These are phyloP conservation scores for Bruguiera hainesii DNA, from an alignment of 441 rosid species.

Conservation along the genomic window DNA sequence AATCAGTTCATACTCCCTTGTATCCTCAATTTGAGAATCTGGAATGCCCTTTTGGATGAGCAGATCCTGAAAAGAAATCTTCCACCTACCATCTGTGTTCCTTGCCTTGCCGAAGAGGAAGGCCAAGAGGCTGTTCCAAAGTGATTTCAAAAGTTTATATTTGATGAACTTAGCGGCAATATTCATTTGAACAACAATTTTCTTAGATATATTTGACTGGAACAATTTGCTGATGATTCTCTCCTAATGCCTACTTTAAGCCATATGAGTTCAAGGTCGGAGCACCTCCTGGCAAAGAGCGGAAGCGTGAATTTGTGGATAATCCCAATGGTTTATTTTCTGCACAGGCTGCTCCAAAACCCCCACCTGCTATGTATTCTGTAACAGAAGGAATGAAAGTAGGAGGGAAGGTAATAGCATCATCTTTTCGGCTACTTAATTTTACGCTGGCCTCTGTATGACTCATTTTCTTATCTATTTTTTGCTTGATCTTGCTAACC, in stretches of 20 bases:
- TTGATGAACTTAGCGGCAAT: too few relatives aligned
- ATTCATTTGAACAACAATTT: neutral
- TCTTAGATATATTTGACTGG: neutral
- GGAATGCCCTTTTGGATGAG: too few relatives aligned
- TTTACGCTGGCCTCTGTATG: neutral
- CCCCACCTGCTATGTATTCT: slow-evolving; percentile 84
- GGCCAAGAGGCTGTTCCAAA: too few relatives aligned
- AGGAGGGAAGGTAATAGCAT: slow-evolving; percentile 77
- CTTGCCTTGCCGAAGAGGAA: too few relatives aligned
- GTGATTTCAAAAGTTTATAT: too few relatives aligned
- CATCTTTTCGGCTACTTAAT: neutral
- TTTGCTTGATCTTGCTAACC: neutral
- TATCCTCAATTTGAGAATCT: too few relatives aligned
- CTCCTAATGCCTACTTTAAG: slow-evolving; percentile 29
- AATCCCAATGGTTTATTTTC: slow-evolving; percentile 93
- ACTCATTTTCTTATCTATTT: slow-evolving; percentile 2
- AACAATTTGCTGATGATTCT: slow-evolving; percentile 7
- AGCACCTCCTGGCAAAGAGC: slow-evolving; percentile 75
- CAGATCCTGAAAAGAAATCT: too few relatives aligned
- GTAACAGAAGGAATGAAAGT: slow-evolving; percentile 84
- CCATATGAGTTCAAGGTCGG: slow-evolving; percentile 90
- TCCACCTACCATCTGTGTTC: too few relatives aligned
- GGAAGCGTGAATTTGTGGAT: slow-evolving; percentile 81
- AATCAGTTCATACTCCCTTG: too few relatives aligned
- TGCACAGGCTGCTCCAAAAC: slow-evolving; percentile 95